Evolutionary conservation across 495 filamentous ascomycete species (phyloP).

Genomic region (Aspergillus panamensis): DNA sequence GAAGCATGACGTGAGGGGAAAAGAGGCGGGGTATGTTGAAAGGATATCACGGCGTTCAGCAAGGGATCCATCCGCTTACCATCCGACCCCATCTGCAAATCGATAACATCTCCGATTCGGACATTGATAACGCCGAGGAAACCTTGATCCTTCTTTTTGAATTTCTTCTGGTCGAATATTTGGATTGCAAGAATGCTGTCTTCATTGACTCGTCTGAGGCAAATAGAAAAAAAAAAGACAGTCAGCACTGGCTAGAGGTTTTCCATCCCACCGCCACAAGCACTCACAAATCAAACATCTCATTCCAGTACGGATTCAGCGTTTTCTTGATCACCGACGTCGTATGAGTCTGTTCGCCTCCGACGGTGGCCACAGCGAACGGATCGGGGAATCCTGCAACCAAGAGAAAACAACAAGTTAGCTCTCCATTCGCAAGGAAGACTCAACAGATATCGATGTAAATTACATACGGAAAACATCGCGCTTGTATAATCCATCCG

Average conservation of each 20-base stretch:
- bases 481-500: conserved; percentile 96
- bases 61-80: conserved; percentile 54
- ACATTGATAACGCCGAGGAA: conserved; percentile 98
- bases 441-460: conserved; percentile 11
- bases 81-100: conserved; percentile 83
- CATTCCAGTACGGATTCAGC: conserved; percentile 98
- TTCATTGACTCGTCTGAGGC: conserved; percentile 72
- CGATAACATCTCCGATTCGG: conserved; percentile 87
- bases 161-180: conserved; percentile 99
- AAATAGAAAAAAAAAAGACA: neutral
- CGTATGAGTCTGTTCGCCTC: conserved; percentile 94
- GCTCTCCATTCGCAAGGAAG: conserved; percentile 1
- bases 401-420: conserved; percentile 21
- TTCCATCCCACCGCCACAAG: neutral
- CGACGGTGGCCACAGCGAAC: conserved; percentile 94
- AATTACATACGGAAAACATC: conserved; percentile 83
- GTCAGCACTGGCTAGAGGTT: conserved; percentile 23
- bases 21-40: neutral
- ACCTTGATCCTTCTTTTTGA: conserved; percentile 99
- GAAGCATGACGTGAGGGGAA: neutral
- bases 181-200: conserved; percentile 96
- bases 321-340: conserved; percentile 96
- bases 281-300: conserved; percentile 87
- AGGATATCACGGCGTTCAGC: neutral
- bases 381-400: conserved; percentile 87